Base-by-base conservation (phyloP, 106 monocot species). In the Xerophyta viscosa region DNA sequence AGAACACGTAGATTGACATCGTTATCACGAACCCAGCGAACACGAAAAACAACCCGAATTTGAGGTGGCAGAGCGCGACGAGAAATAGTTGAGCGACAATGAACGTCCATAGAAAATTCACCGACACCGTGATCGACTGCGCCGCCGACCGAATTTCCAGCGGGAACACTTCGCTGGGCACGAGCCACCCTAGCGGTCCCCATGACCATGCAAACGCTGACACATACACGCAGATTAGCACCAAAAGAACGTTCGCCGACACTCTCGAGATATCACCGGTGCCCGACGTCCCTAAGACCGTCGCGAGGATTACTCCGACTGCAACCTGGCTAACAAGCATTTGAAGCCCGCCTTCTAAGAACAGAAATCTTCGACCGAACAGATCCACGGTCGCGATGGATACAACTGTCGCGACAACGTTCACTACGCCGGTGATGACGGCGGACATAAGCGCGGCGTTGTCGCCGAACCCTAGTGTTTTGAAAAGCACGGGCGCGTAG, bases 401-500 rank as follows among this genome's bases (percentile, higher is more conserved):
- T 3, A 64, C 52, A 11, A 13, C 15, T 25, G 64, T 64, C 0
- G 64, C 64, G 4, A 53, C 13, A 11, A 64, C 29, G 44, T 66
- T 66, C 52, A 66, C 72, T 23, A 37, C 5, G 1, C 72, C 72
- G 10, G 60, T 53, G 52, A 72, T 72, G 20, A 60, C 60, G 2
- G 72, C 66, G 17, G 72, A 65, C 72, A 72, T 65, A 21, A 60
- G 46, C 0, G 72, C 50, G 8, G 65, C 65, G n/a, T 66, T 24
- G 47, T 60, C 46, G 0, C 65, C 65, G 66, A 72, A 72, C 0
- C 65, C 65, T 25, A 72, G 29, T 33, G 72, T 65, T 50, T 72
- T 65, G 72, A 72, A 60, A 8, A 72, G 59, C 22, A 72, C 65
- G 11, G 72, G 72, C 14, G 72, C 72, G 37, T 60, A 72, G 65